Conservation (phyloP, 768 basidiomycete species). For the Boletus pseudopeckii region DNA sequence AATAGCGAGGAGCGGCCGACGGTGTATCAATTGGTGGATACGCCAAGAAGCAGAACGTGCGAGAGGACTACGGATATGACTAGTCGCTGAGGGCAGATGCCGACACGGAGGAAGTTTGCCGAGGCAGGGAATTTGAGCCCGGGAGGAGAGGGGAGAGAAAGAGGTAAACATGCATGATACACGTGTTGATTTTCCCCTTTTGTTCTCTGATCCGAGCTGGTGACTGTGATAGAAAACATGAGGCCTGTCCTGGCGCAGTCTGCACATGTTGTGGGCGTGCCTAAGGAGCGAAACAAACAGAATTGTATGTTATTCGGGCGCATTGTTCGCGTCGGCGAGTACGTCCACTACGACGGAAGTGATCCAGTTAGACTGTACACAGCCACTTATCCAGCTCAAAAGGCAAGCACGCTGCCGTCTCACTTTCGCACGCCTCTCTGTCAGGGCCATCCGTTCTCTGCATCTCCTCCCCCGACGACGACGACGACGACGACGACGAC, state of each 20-base stretch:
- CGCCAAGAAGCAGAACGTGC: not conserved
- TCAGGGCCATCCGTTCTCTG: constrained; percentile 23
- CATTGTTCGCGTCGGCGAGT: constrained; percentile 8
- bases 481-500: constrained; percentile 27
- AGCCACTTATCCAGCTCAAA: constrained; percentile 33
- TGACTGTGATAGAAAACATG: constrained; percentile 15
- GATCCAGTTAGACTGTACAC: constrained; percentile 8
- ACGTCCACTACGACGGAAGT: not conserved
- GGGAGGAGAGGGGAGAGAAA: constrained; percentile 14
- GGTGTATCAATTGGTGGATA: not conserved
- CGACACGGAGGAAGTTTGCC: constrained; percentile 2
- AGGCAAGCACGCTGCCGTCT: constrained; percentile 24
- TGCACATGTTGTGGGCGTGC: constrained; percentile 17
- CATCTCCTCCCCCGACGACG: constrained; percentile 27
- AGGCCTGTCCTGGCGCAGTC: constrained; percentile 10
- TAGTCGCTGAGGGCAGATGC: constrained; percentile 6
- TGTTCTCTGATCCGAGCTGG: constrained; percentile 17
- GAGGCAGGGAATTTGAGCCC: constrained; percentile 1
- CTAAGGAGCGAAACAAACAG: constrained; percentile 8
- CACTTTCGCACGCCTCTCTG: constrained; percentile 31
- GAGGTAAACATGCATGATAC: constrained; percentile 20
- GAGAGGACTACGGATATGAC: constrained; percentile 11
- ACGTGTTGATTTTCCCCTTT: constrained; percentile 26
- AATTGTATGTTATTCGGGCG: constrained; percentile 5
- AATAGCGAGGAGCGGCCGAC: not conserved